These are phyloP conservation scores for Ampelomyces quisqualis DNA, from an alignment of 2,329 filamentous ascomycete genomes.

Conservation along the genomic window DNA sequence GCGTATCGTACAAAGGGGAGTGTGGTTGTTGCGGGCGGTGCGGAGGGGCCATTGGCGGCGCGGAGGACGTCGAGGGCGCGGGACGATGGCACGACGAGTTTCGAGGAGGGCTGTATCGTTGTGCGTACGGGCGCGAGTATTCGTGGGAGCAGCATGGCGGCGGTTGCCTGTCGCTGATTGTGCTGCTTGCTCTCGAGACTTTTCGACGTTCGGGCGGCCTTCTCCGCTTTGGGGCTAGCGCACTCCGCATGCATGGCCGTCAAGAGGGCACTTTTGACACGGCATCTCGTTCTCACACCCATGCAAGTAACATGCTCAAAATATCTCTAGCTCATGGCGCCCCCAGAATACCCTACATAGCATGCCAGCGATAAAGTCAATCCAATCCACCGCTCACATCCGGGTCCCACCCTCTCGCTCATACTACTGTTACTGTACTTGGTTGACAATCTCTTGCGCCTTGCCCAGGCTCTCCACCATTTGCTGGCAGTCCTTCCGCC, in stretches of 20 bases:
- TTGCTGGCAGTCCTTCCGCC: constrained; percentile 97
- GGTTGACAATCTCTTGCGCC: constrained; percentile 94
- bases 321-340: not conserved
- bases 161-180: constrained; percentile 20
- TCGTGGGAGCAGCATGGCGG: constrained; percentile 45
- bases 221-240: constrained; percentile 7
- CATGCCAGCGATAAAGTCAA: constrained; percentile 16
- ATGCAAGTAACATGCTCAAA: not conserved
- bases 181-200: constrained; percentile 23
- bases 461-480: constrained; percentile 93
- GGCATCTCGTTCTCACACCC: not conserved
- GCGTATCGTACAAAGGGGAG: constrained; percentile 59
- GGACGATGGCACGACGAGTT: constrained; percentile 26
- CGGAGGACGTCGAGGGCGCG: constrained; percentile 37
- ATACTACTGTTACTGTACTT: constrained; percentile 50
- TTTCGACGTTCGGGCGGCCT: constrained; percentile 21
- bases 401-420: not conserved
- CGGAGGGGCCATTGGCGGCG: constrained; percentile 34
- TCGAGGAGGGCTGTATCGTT: constrained; percentile 23
- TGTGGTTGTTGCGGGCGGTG: constrained; percentile 39
- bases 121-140: constrained; percentile 43
- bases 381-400: constrained; percentile 2
- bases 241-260: not conserved
- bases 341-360: constrained; percentile 22
- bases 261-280: constrained; percentile 7